A percentile compares a stretch with the other conserved stretches of the same genome.
Conservation (phyloP, 2,329 filamentous ascomycete species). For the Aspergillus sclerotialis region DNA sequence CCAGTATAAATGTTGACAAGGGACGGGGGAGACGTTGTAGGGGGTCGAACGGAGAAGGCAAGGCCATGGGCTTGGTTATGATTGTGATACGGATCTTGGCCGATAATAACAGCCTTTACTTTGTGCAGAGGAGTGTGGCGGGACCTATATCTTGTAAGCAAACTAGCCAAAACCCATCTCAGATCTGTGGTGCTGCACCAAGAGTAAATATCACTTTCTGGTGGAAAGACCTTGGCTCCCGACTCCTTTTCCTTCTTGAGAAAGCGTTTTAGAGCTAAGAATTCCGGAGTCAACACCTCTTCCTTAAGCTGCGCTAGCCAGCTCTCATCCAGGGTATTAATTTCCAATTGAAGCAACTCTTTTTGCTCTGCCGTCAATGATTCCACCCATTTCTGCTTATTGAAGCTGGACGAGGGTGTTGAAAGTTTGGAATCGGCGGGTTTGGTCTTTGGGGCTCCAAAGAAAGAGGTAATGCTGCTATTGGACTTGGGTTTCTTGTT, state of each 20-base stretch:
- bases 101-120: conserved; percentile 88
- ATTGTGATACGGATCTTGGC: conserved; percentile 97
- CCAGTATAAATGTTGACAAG: conserved; percentile 90
- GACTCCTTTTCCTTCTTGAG: conserved; percentile 67
- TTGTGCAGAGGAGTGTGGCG: conserved; percentile 80
- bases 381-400: conserved; percentile 86
- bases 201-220: conserved; percentile 82
- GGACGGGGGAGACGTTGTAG: conserved; percentile 80
- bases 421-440: conserved; percentile 19
- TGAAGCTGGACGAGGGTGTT: conserved; percentile 51
- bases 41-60: conserved; percentile 88
- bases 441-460: conserved; percentile 59
- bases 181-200: conserved; percentile 60
- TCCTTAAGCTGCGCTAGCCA: conserved; percentile 88
- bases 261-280: conserved; percentile 82
- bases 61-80: conserved; percentile 91
- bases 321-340: conserved; percentile 82
- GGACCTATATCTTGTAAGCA: conserved; percentile 57
- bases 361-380: conserved; percentile 74
- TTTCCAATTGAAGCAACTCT: conserved; percentile 76
- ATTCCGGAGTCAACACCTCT: conserved; percentile 70
- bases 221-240: conserved; percentile 78
- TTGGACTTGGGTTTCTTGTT: conserved; percentile 68
- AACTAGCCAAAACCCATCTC: background rate
- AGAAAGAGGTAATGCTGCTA: conserved; percentile 83